Conservation (phyloP, 2,329 filamentous ascomycete genomes). For the Ceratocystis cacaofunesta region DNA sequence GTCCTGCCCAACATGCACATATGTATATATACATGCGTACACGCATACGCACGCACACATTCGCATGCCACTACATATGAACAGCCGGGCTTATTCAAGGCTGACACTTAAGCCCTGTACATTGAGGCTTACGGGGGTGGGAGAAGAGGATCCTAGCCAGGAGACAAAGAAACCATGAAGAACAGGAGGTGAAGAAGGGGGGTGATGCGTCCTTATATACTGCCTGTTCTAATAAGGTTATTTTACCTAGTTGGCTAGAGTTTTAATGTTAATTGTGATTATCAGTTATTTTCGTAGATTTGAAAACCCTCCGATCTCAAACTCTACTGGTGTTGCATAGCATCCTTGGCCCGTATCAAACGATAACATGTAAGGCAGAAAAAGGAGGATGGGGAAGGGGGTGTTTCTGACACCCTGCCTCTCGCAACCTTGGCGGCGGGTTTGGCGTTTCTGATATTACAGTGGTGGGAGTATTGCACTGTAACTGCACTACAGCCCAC, state of each 20-base stretch:
- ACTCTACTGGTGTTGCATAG: not conserved
- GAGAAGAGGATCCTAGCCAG: too few relatives aligned
- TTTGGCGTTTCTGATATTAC: not conserved
- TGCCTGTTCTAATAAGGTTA: not conserved
- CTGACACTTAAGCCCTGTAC: too few relatives aligned
- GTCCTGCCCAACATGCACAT: not conserved
- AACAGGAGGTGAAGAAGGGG: not conserved
- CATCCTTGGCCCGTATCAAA: too few relatives aligned
- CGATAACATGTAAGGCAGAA: too few relatives aligned
- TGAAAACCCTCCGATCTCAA: not conserved
- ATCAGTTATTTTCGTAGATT: not conserved
- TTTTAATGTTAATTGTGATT: not conserved
- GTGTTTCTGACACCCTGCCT: too few relatives aligned
- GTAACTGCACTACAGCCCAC: too few relatives aligned
- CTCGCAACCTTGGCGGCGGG: not conserved
- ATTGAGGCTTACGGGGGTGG: too few relatives aligned
- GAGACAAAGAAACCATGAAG: too few relatives aligned
- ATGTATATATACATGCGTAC: too few relatives aligned
- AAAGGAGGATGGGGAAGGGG: too few relatives aligned
- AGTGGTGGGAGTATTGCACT: not conserved
- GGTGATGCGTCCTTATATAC: not conserved
- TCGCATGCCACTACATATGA: too few relatives aligned
- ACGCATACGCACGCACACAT: not conserved
- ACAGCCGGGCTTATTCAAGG: too few relatives aligned
- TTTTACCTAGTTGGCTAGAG: not conserved